These are phyloP conservation scores for Pseudogymnoascus sp. DNA, from an alignment of 2,329 filamentous ascomycete genomes.

Conservation along the genomic window DNA sequence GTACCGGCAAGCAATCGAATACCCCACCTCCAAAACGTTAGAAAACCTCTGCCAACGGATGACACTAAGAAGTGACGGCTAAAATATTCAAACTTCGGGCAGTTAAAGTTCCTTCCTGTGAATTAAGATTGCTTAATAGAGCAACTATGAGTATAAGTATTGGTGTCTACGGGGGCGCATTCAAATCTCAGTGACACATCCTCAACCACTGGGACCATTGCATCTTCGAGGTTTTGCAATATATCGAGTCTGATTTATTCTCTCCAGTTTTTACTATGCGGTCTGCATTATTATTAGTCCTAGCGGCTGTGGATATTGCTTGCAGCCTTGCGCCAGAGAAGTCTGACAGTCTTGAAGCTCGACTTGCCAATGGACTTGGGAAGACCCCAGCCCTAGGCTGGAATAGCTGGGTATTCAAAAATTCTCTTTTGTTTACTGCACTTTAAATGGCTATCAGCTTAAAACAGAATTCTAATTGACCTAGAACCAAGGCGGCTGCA, in stretches of 20 bases:
- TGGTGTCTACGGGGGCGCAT: neutral
- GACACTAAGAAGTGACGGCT: neutral
- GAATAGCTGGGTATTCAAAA: conserved; percentile 16
- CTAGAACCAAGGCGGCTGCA: neutral
- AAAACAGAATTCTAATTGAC: neutral
- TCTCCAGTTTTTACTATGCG: neutral
- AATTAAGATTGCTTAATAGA: neutral
- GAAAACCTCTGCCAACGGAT: too few relatives aligned
- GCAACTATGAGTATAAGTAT: neutral
- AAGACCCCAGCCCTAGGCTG: conserved; percentile 17
- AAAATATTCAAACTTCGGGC: neutral
- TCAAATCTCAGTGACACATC: neutral
- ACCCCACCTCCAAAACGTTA: too few relatives aligned
- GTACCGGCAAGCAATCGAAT: too few relatives aligned
- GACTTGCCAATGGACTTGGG: conserved; percentile 17
- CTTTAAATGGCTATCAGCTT: neutral
- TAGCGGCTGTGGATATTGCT: neutral
- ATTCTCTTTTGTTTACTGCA: neutral
- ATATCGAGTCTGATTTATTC: neutral
- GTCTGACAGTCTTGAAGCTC: neutral
- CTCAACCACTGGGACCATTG: neutral
- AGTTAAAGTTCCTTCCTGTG: neutral
- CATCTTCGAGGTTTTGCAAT: neutral
- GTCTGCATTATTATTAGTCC: neutral
- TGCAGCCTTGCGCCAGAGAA: neutral